Evolutionary conservation across 768 basidiomycete genomes (phyloP).

Genomic region (Inosperma sp.): DNA sequence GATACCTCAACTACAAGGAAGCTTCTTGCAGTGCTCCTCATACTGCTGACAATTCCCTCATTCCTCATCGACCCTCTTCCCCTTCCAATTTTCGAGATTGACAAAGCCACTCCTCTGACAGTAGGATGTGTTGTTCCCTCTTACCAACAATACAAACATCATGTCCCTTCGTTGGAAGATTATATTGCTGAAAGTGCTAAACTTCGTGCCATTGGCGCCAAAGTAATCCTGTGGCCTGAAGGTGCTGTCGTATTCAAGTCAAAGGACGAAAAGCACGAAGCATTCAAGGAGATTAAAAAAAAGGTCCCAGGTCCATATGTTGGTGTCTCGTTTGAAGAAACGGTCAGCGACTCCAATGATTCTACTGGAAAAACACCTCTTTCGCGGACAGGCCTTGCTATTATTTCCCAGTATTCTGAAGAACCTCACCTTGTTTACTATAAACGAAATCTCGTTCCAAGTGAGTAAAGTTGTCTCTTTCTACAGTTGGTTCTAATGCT

Average conservation of each 20-base stretch:
- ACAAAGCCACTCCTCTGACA: constrained; percentile 47
- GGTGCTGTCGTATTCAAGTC: constrained; percentile 65
- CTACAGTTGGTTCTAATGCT: constrained; percentile 7
- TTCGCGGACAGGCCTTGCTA: constrained; percentile 58
- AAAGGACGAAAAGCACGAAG: constrained; percentile 42
- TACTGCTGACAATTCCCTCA: constrained; percentile 53
- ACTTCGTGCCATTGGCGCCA: constrained; percentile 39
- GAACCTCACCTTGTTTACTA: constrained; percentile 52
- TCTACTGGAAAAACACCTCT: constrained; percentile 34
- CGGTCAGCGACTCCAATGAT: constrained; percentile 36
- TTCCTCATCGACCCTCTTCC: constrained; percentile 41
- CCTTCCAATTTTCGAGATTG: constrained; percentile 31
- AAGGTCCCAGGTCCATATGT: constrained; percentile 41
- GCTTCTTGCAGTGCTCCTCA: constrained; percentile 38
- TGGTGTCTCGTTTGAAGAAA: constrained; percentile 72
- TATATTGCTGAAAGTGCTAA: constrained; percentile 55
- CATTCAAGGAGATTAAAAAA: constrained; percentile 42
- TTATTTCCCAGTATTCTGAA: constrained; percentile 42
- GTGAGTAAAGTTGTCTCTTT: constrained; percentile 41
- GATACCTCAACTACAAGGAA: constrained; percentile 22
- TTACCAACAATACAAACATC: constrained; percentile 37
- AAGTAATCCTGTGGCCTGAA: constrained; percentile 76
- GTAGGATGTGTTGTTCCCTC: constrained; percentile 69
- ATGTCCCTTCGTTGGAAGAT: constrained; percentile 45
- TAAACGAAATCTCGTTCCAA: constrained; percentile 73